Evolutionary conservation across 257 asterid genomes (phyloP).

Genomic region (Craterostigma plantagineum): DNA sequence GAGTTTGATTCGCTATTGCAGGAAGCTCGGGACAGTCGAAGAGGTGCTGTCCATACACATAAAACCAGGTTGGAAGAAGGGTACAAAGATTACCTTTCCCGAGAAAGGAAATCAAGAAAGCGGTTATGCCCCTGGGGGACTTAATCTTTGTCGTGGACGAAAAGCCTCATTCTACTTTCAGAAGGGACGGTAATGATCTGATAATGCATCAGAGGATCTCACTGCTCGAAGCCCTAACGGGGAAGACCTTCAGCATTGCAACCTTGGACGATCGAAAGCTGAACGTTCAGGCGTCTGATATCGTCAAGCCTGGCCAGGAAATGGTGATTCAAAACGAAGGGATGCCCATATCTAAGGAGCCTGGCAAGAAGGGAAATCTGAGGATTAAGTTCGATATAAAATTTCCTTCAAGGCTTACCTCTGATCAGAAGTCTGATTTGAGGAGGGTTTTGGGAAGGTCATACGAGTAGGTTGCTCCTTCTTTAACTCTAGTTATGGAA

Average conservation of each 20-base stretch:
- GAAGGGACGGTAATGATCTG: conserved; percentile 77
- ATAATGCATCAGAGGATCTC: conserved; percentile 42
- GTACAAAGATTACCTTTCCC: conserved; percentile 80
- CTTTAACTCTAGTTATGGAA: conserved; percentile 15
- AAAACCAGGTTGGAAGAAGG: conserved; percentile 95
- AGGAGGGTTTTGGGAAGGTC: conserved; percentile 60
- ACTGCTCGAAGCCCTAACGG: conserved; percentile 74
- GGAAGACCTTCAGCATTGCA: conserved; percentile 43
- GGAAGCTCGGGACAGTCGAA: conserved; percentile 63
- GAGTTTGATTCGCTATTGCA: conserved; percentile 15
- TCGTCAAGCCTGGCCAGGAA: conserved; percentile 78
- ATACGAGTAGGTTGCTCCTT: conserved; percentile 15
- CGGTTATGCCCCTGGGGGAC: conserved; percentile 67
- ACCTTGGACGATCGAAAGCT: conserved; percentile 63
- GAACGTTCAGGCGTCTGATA: conserved; percentile 32
- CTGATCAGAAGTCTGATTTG: conserved; percentile 72
- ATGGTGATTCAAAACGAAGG: conserved; percentile 64
- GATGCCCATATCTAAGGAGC: conserved; percentile 90
- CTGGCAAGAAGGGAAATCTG: conserved; percentile 56
- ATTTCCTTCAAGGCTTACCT: conserved; percentile 62
- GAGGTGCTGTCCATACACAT: conserved; percentile 71
- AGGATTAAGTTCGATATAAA: conserved; percentile 74
- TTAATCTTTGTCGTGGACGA: conserved; percentile 75
- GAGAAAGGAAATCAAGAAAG: conserved; percentile 79
- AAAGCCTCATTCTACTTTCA: conserved; percentile 54